Conservation (phyloP, 2,329 filamentous ascomycete species). For the Pestalotiopsis sp. region DNA sequence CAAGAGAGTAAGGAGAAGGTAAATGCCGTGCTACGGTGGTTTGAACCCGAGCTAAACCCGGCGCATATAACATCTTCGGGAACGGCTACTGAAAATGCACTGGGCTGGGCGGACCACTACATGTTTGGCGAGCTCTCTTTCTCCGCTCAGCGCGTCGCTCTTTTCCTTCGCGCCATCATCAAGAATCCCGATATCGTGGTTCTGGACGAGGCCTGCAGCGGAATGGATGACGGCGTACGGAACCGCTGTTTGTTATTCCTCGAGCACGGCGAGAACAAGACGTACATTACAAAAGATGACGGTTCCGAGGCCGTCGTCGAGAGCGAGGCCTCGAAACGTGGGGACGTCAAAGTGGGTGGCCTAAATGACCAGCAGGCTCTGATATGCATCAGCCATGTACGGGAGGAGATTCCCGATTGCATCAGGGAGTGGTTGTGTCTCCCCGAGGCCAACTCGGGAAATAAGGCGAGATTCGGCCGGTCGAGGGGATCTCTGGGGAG, state of each 20-base stretch:
- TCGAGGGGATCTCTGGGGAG: slow-evolving; percentile 62
- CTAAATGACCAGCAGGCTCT: slow-evolving; percentile 74
- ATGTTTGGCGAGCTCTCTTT: slow-evolving; percentile 77
- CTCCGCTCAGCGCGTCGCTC: slow-evolving; percentile 78
- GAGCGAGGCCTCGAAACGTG: slow-evolving; percentile 46
- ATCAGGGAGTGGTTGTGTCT: slow-evolving; percentile 85
- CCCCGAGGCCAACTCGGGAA: slow-evolving; percentile 70
- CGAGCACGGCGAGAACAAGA: slow-evolving; percentile 59
- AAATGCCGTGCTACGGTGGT: slow-evolving; percentile 73
- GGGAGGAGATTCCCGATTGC: slow-evolving; percentile 84
- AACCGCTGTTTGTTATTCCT: slow-evolving; percentile 88
- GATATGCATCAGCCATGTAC: slow-evolving; percentile 89
- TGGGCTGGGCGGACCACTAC: slow-evolving; percentile 67
- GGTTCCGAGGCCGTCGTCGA: slow-evolving; percentile 39
- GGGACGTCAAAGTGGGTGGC: slow-evolving; percentile 57
- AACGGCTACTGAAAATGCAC: slow-evolving; percentile 19
- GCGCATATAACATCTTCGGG: slow-evolving; percentile 25
- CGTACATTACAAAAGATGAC: slow-evolving; percentile 35
- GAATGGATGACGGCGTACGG: slow-evolving; percentile 79
- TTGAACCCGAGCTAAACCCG: slow-evolving; percentile 76
- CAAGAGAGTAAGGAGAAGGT: slow-evolving; percentile 59
- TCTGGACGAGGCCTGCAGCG: slow-evolving; percentile 85
- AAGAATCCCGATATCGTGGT: slow-evolving; percentile 82
- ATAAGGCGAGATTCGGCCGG: slow-evolving; percentile 63
- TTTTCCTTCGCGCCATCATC: slow-evolving; percentile 81